Evolutionary conservation across 179 eudicot genomes (phyloP), one percentile per base, ranked within the genome.

Genomic region (Monotropa hypopitys): DNA sequence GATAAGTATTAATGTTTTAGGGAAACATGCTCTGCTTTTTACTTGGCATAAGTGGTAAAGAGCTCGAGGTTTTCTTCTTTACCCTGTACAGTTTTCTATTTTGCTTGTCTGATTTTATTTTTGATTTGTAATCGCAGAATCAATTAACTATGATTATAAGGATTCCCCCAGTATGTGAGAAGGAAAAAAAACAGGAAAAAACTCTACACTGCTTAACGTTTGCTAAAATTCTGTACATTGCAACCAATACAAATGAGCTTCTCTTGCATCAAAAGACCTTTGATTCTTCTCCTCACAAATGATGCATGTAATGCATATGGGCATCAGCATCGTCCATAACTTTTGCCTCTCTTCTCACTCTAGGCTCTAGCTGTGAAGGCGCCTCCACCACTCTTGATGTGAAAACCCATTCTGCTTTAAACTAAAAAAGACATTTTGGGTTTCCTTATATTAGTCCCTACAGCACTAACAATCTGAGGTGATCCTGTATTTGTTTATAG

Each of bases 401-500:
- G 35, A 35, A 65, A 11, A 33, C 23, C 70, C 45, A 33, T 2
- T 65, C 18, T 3, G 12, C 45, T 18, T 33, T 65, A 65, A 23
- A 33, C 42, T 7, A 69, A 35, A 10, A n/a, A 54, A 38, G 33
- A 74, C 68, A 38, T 21, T 40, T 33, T 74, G 15, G 47, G 77
- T 16, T 40, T 46, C 56, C 28, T 73, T 57, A 40, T 57, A 21
- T 57, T 57, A 40, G 23, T 59, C 49, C 12, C 33, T 43, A 18
- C 23, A 15, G 30, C n/a, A 4, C 33, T 56, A 42, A 49, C 51
- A 38, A 72, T 42, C 13, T 32, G 42, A 38, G n/a, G 40, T 50
- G 30, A 23, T 13, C 50, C 51, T 46, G 71, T 76, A n/a, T 38
- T 70, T 76, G 76, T 62, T 84, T 87, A 78, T 62, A 95, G 99